Evolutionary conservation across 768 basidiomycete species (phyloP), one percentile per base, ranked within the genome.

Genomic region (Dentipellis fragilis): DNA sequence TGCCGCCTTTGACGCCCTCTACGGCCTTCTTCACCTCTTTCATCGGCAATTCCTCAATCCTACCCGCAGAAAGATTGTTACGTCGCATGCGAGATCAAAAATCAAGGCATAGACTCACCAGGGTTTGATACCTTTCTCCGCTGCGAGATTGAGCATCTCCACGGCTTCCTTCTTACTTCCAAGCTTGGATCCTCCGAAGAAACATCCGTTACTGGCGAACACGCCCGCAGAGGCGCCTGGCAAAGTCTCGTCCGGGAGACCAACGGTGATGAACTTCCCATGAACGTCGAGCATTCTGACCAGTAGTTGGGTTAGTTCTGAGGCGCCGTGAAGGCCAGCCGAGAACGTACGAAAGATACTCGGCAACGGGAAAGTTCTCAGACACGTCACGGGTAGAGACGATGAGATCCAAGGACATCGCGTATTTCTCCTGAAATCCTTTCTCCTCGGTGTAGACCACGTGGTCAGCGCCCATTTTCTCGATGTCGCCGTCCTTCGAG

Each of bases 201-300:
- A 45, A 16, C 42, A 45, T n/a, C 42, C 42, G 19, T 45, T 45
- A 19, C n/a, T 19, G 3, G 71, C 64, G 57, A 72, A 71, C 10
- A 63, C 56, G 45, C 63, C 61, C 3, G 66, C 22, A 6, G 49
- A 23, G n/a, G 58, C 56, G 4, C 64, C 51, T 2, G 77, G 75
- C 14, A 80, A 66, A 29, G 71, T 67, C 11, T 74, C 71, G 51
- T 81, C 78, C 9, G 80, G 81, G 37, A 82, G 63, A 47, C 79
- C 79, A 48, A 84, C 83, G 63, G 76, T 76, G 56, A 84, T 72
- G 61, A 83, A 71, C n/a, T 73, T 70, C 6, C 80, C 79, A 56
- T 78, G 74, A 3, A 81, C 75, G 19, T 71, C 71, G 34, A 84
- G 73, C 49, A 77, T 77, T 3, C 42, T 45, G 19, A n/a, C n/a